A percentile compares a stretch with the other conserved stretches of the same genome.
Evolutionary conservation across 805 yeast species (phyloP).

Genomic region (Sungouiella thailandica): DNA sequence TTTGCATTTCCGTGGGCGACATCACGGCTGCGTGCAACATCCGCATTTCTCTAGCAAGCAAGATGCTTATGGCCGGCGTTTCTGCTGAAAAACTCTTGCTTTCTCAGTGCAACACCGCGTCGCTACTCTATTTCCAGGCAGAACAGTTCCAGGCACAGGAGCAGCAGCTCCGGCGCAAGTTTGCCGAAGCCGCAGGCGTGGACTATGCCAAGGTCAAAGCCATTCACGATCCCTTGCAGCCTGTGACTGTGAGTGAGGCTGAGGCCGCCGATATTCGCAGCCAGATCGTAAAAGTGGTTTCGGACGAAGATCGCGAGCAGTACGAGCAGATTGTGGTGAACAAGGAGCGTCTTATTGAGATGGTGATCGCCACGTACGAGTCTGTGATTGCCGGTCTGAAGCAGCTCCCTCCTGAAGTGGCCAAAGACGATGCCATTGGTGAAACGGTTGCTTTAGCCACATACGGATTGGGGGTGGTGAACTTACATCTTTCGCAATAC

Average conservation of each 20-base stretch:
- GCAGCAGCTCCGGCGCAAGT: slow-evolving; percentile 20
- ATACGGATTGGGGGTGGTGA: slow-evolving; percentile 80
- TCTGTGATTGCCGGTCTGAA: slow-evolving; percentile 31
- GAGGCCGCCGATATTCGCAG: slow-evolving; percentile 9
- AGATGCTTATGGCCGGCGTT: slow-evolving; percentile 71
- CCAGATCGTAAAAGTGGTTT: slow-evolving; percentile 8
- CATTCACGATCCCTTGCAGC: slow-evolving; percentile 13
- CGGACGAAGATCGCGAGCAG: slow-evolving; percentile 24
- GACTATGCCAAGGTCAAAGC: slow-evolving; percentile 15
- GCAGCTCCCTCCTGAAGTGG: slow-evolving; percentile 23
- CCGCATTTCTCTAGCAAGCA: slow-evolving; percentile 58
- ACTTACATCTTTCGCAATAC: slow-evolving; percentile 53
- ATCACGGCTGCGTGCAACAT: slow-evolving; percentile 54
- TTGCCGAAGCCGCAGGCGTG: slow-evolving; percentile 22
- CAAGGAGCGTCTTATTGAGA: slow-evolving; percentile 22
- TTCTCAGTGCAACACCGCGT: slow-evolving; percentile 66
- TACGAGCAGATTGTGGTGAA: slow-evolving; percentile 16
- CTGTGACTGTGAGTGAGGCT: slow-evolving; percentile 5
- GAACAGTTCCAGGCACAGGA: slow-evolving; percentile 56
- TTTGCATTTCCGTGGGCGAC: slow-evolving; percentile 67
- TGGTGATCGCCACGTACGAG: slow-evolving; percentile 31
- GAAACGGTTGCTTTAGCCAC: slow-evolving; percentile 77
- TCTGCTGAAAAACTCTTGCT: slow-evolving; percentile 59
- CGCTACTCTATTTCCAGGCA: slow-evolving; percentile 62
- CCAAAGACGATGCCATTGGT: slow-evolving; percentile 30